A percentile compares a stretch with the other conserved stretches of the same genome.
These are phyloP conservation scores for Theobroma cacao DNA, from an alignment of 345 rosid species.

Conservation along the genomic window DNA sequence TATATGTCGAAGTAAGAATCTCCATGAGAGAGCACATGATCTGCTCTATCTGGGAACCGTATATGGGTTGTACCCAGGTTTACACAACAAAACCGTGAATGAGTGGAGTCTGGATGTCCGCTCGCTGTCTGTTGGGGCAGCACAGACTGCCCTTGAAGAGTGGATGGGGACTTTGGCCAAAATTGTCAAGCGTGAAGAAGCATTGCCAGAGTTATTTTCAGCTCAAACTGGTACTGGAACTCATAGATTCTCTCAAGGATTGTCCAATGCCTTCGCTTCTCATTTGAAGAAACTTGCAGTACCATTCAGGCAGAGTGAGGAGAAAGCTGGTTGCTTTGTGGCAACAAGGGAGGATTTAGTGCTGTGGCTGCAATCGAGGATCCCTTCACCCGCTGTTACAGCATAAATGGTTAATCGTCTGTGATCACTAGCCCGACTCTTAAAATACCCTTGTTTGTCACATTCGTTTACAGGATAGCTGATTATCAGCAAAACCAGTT, in stretches of 20 bases:
- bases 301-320: conserved; percentile 69
- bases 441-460: neutral
- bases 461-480: neutral
- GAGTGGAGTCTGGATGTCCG: conserved; percentile 92
- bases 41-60: conserved; percentile 82
- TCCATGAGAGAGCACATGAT: conserved; percentile 65
- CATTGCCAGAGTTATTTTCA: conserved; percentile 61
- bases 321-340: conserved; percentile 63
- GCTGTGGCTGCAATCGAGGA: conserved; percentile 65
- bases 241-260: conserved; percentile 78
- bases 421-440: neutral
- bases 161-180: conserved; percentile 76
- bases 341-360: conserved; percentile 78
- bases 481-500: neutral
- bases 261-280: conserved; percentile 67
- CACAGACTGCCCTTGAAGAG: conserved; percentile 83
- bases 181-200: conserved; percentile 59
- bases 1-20: conserved; percentile 59
- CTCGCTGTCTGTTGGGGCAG: conserved; percentile 84
- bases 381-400: conserved; percentile 28
- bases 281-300: conserved; percentile 61
- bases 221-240: conserved; percentile 88
- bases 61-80: conserved; percentile 70
- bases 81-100: conserved; percentile 58
- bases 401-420: conserved; percentile 17